Base-by-base conservation (phyloP, 306 rosid species). In the Sesbania bispinosa region DNA sequence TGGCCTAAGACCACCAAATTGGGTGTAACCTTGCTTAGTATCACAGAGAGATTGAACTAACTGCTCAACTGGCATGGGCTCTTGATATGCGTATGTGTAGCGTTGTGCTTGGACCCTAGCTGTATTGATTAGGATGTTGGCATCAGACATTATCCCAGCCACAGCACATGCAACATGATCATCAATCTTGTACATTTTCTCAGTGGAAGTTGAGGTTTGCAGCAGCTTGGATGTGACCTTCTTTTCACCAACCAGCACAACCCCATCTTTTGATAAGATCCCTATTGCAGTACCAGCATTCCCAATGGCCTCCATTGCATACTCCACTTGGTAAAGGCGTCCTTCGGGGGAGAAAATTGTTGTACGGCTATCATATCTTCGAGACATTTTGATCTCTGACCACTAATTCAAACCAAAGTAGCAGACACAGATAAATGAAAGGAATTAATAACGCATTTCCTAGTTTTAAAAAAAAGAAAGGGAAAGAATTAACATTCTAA, bases 291-390 rank as follows among this genome's bases (percentile, higher is more conserved):
- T 65, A 60, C 87, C 87, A 45, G 87, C 84, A 45, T 83, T 83
- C 10, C 87, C 87, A 13, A 83, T 83, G 15, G 87, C 87, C 59
- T 83, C 87, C 84, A 83, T 83, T 35, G 87, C 87, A 53, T 83
- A 83, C 67, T 83, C 87, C 36, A 83, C 87, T 71, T 83, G 87
- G 79, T 83, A 83, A 59, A 83, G 87, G 52, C 84, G 84, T 4
- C 87, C 87, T 53, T 83, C 87, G 0, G 87, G 87, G 48, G 87
- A 83, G 74, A 83, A 83, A 19, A 83, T 83, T 75, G 87, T 83
- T 65, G 87, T 83, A 6, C 81, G 87, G 60, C 87, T 79, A 39
- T 83, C 87, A 83, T 83, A 83, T 65, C 87, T 79, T 52, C 84
- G 84, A n/a, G 87, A 83, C 87, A 79, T 83, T 15, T 64, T 79